Base-by-base conservation (phyloP, 2,329 filamentous ascomycete genomes). In the Juglanconis sp. region DNA sequence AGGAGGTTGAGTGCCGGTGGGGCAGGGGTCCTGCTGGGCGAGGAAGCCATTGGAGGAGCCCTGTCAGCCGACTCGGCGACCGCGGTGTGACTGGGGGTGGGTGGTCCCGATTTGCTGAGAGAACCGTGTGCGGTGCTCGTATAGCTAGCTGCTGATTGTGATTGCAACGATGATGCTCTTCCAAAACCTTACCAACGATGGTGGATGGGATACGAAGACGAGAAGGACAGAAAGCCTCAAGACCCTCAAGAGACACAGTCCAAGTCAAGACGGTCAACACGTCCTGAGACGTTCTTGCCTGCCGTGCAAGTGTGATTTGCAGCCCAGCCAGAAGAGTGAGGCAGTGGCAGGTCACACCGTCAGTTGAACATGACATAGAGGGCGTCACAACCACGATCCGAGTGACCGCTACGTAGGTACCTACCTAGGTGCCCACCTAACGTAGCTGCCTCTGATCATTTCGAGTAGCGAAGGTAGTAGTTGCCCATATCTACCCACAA, bases 331-430 rank as follows among this genome's bases (percentile, higher is more conserved):
- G 51, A 36, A 36, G 17, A 47, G 46, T 48, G 51, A 49, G 56
- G 55, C 50, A 47, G 38, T 52, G 59, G 10, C n/a, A 53, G n/a
- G 13, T 53, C 50, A 53, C 50, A 53, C 50, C 32, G 36, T 24
- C 34, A 40, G 24, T 9, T 4, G n/a, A 52, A 8, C 50, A 53
- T 53, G 50, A 53, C 35, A 36, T 40, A 8, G 32, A 32, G 32
- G 35, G n/a, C n/a, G 38, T 42, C 7, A 42, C 38, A 4, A 42
- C 38, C 24, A 24, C 24, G 24, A 24, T 24, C 24, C 24, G 24
- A 24, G 24, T 24, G 24, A 24, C 24, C 24, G 24, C 24, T 24
- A 24, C 24, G 24, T 24, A 24, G 24, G 24, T 24, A 24, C 24
- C 24, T 24, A 24, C 24, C 24, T 24, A 24, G 24, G 24, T 24